These are phyloP conservation scores for Dorcoceras hygrometricum DNA, from an alignment of 257 asterid species.

Conservation along the genomic window DNA sequence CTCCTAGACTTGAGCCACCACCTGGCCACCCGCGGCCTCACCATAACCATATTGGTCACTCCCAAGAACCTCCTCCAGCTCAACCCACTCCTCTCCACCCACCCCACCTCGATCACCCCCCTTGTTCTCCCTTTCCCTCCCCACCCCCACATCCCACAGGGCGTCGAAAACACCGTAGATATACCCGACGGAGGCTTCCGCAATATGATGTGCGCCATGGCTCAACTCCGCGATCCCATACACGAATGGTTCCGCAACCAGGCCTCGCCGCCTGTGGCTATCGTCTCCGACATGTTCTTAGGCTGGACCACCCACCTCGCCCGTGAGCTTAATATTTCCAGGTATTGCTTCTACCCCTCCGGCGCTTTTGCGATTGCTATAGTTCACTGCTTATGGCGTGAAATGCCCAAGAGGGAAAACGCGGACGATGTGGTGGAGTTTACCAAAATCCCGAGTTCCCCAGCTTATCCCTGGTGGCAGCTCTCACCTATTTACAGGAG, in stretches of 20 bases:
- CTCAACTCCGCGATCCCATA: conserved; percentile 41
- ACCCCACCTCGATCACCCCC: conserved; percentile 49
- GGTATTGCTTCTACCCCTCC: conserved; percentile 65
- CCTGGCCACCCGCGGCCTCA: conserved; percentile 47
- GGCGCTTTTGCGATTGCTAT: conserved; percentile 56
- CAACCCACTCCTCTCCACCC: conserved; percentile 45
- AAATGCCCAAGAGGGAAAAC: conserved; percentile 33
- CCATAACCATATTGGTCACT: conserved; percentile 67
- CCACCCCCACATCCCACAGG: conserved; percentile 51
- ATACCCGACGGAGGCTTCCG: conserved; percentile 52
- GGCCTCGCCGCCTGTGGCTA: conserved; percentile 68
- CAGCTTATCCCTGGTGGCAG: conserved; percentile 79
- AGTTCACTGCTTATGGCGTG: conserved; percentile 47
- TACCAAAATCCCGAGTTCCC: conserved; percentile 44
- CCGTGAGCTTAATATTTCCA: conserved; percentile 38
- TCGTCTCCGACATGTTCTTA: conserved; percentile 61
- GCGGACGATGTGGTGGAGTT: conserved; percentile 25
- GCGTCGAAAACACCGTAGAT: conserved; percentile 69
- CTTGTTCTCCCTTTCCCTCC: conserved; percentile 67
- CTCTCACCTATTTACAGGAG: conserved; percentile 53
- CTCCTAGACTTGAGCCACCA: conserved; percentile 60
- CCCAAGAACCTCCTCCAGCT: conserved; percentile 60
- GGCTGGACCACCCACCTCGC: conserved; percentile 69
- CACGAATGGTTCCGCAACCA: conserved; percentile 53
- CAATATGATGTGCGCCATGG: conserved; percentile 44